Evolutionary conservation across 805 yeast genomes (phyloP), one percentile per base, ranked within the genome.

Genomic region (Brettanomyces bruxellensis): DNA sequence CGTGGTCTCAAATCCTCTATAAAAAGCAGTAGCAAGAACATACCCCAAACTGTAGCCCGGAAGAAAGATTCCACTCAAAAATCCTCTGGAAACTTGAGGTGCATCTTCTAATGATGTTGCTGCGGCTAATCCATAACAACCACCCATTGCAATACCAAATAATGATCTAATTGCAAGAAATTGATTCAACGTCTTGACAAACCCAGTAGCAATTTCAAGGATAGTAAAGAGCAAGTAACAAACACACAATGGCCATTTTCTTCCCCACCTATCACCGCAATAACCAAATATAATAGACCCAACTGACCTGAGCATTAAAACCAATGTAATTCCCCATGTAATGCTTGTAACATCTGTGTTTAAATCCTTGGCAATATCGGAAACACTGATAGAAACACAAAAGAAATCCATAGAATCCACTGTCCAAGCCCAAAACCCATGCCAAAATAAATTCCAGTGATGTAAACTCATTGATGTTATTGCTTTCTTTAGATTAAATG

Each of bases 31-130:
- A 4, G 74, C 82, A 45, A 78, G 59, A 25, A 78, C 61, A 53
- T 75, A 78, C 18, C 84, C 84, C 34, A 78, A 66, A 1, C 78
- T 77, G 51, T 78, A 84, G 44, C 90, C 90, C 55, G 83, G 80
- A 57, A 83, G 86, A 60, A 84, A 78, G 34, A 84, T 59, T 38
- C 83, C 83, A 30, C 77, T 69, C 38, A 78, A 55, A 41, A 76
- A 64, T 30, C 80, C 77, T 57, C 76, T 62, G 23, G 77, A 68
- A 12, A 52, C 58, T 30, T 56, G 54, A 8, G 76, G 74, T 36
- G 69, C 61, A 51, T 69, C 74, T 44, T 71, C 76, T 37, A 72
- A 52, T 5, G 74, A 65, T 13, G 71, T 68, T 9, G 72, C 68
- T 30, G 69, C 61, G 24, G 73, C 67, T 38, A 65, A 61, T 24